A percentile compares a stretch with the other conserved stretches of the same genome.
phyloP scores from a whole-genome alignment of 1,284 basidiomycete species.

The Rhodotorula sp. region DNA sequence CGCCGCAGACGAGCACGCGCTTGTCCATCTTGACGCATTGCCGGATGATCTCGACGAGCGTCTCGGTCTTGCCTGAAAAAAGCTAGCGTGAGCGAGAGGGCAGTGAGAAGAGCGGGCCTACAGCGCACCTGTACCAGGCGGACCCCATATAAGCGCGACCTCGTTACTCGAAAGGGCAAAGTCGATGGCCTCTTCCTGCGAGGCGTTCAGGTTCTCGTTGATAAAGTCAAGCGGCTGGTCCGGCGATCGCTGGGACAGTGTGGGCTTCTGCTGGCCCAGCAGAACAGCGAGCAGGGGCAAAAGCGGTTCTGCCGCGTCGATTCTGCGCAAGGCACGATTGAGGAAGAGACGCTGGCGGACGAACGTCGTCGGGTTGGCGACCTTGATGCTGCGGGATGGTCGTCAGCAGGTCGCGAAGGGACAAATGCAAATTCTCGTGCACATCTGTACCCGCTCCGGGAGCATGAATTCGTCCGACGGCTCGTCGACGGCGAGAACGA shows the following conservation, averaged over 20 bases:
- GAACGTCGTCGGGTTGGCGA: conserved; percentile 35
- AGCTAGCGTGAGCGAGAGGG: background rate
- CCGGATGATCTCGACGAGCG: conserved; percentile 82
- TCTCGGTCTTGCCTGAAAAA: conserved; percentile 79
- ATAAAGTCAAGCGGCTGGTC: conserved; percentile 7
- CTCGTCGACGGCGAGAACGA: conserved; percentile 37
- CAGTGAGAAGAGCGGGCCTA: conserved; percentile 26
- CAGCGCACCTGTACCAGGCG: conserved; percentile 62
- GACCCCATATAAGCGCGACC: conserved; percentile 92
- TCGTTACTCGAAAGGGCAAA: conserved; percentile 71
- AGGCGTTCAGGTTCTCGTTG: conserved; percentile 69
- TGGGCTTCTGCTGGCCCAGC: conserved; percentile 15
- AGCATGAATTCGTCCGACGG: conserved; percentile 31
- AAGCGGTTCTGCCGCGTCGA: conserved; percentile 16
- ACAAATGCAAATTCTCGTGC: background rate
- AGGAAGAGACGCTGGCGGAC: conserved; percentile 27
- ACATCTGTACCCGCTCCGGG: conserved; percentile 33
- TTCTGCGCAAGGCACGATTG: conserved; percentile 1
- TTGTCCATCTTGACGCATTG: conserved; percentile 65
- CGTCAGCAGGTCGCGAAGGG: background rate
- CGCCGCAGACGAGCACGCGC: conserved; percentile 77
- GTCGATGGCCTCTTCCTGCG: conserved; percentile 75
- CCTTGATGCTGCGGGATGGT: conserved; percentile 19
- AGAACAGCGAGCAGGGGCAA: conserved; percentile 22
- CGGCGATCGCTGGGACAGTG: background rate